Conservation (phyloP, 306 rosid genomes). For the Mucuna pruriens region DNA sequence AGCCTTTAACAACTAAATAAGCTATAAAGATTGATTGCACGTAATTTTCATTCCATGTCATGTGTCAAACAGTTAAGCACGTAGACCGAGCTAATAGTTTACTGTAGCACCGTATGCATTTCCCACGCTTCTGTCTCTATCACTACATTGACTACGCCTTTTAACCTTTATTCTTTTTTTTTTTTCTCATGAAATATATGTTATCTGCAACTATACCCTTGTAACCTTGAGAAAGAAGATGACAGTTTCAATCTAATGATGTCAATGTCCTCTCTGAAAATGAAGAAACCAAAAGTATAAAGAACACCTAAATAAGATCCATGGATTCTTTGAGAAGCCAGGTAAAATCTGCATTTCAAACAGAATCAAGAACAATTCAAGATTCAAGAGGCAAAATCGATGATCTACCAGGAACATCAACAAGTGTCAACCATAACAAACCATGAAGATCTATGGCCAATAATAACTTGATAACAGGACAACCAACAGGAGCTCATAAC, state of each 20-base stretch:
- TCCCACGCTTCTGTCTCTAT: background rate
- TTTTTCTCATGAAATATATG: background rate
- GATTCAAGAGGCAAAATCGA: slow-evolving; percentile 13
- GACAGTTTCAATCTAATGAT: slow-evolving; percentile 4
- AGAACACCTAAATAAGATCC: slow-evolving; percentile 27
- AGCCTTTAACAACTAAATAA: slow-evolving; percentile 21
- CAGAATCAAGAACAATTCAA: slow-evolving; percentile 6
- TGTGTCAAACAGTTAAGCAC: background rate
- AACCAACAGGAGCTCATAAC: slow-evolving; percentile 15
- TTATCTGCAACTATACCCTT: too few relatives aligned
- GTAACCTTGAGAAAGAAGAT: background rate
- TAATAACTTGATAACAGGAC: background rate
- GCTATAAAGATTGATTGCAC: background rate
- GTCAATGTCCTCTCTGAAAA: background rate
- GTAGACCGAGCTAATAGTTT: background rate
- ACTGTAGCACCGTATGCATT: background rate
- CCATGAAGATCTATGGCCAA: slow-evolving; percentile 4
- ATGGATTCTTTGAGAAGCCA: slow-evolving; percentile 12
- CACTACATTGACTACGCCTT: background rate
- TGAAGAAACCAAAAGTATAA: slow-evolving; percentile 18
- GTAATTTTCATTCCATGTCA: background rate
- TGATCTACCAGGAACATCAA: slow-evolving; percentile 27
- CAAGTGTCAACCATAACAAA: slow-evolving; percentile 13
- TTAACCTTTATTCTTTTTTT: background rate
- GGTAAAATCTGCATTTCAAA: slow-evolving; percentile 6